These are phyloP conservation scores for Spathaspora boniae DNA, from an alignment of 805 yeast species.

Conservation along the genomic window DNA sequence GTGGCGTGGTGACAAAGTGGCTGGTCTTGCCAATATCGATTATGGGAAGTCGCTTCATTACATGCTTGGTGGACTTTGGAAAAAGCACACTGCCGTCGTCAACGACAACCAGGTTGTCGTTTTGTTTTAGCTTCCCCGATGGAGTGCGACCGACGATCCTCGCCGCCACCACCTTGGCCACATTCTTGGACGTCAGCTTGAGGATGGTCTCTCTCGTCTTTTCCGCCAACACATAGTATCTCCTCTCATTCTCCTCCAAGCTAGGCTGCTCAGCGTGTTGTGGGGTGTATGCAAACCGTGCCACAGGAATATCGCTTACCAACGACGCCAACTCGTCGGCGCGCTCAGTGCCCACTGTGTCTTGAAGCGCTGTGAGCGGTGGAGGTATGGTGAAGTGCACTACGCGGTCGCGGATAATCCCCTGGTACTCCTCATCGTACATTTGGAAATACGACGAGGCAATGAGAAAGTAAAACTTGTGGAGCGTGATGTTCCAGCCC, in stretches of 20 bases:
- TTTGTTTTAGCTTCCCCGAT: constrained; percentile 15
- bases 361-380: constrained; percentile 8
- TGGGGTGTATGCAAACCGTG: constrained; percentile 9
- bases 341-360: constrained; percentile 7
- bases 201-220: constrained; percentile 29
- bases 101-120: constrained; percentile 8
- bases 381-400: constrained; percentile 5
- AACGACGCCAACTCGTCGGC: constrained; percentile 22
- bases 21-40: constrained; percentile 17
- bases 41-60: constrained; percentile 28
- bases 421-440: constrained; percentile 32
- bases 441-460: constrained; percentile 69
- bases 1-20: constrained; percentile 18
- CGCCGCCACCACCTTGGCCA: constrained; percentile 20
- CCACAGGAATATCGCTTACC: constrained; percentile 14
- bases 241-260: constrained; percentile 14
- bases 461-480: constrained; percentile 72
- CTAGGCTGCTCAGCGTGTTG: constrained; percentile 8
- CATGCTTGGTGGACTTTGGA: constrained; percentile 32
- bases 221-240: constrained; percentile 35
- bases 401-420: constrained; percentile 17
- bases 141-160: constrained; percentile 23
- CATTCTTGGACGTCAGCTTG: constrained; percentile 26
- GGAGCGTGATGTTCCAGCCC: constrained; percentile 58
- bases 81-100: constrained; percentile 30